A percentile compares a stretch with the other conserved stretches of the same genome.
These are phyloP conservation scores for Elsinoe necatrix DNA, from an alignment of 2,329 filamentous ascomycete species.

Conservation along the genomic window DNA sequence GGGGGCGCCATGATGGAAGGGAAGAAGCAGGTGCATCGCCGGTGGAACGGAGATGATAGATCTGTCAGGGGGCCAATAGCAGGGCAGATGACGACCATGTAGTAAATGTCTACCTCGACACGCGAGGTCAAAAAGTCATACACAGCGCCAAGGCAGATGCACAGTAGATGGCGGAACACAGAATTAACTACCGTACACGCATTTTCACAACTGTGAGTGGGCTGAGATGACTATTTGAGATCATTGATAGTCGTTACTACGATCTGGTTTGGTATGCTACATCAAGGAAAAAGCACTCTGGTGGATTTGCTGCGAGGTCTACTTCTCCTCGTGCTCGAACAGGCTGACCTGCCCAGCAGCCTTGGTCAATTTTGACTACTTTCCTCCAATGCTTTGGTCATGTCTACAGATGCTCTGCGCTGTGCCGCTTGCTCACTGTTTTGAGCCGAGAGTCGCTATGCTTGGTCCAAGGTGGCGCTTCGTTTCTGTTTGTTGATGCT, in stretches of 20 bases:
- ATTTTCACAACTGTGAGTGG: no score
- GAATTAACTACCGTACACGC: neutral
- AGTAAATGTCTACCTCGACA: no score
- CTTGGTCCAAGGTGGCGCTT: neutral
- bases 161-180: neutral
- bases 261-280: neutral
- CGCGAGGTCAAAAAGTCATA: neutral
- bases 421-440: constrained; percentile 4
- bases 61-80: no score
- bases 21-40: no score
- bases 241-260: neutral
- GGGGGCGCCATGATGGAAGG: no score
- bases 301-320: neutral
- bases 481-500: neutral
- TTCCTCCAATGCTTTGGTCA: neutral
- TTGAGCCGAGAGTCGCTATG: neutral
- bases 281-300: neutral
- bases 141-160: neutral
- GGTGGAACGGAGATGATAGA: no score
- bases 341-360: neutral
- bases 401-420: constrained; percentile 7
- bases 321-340: neutral
- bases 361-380: neutral
- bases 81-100: no score
- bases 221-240: neutral